These are phyloP conservation scores for Triticum urartu DNA, from an alignment of 176 grass and related monocot species.

Conservation along the genomic window DNA sequence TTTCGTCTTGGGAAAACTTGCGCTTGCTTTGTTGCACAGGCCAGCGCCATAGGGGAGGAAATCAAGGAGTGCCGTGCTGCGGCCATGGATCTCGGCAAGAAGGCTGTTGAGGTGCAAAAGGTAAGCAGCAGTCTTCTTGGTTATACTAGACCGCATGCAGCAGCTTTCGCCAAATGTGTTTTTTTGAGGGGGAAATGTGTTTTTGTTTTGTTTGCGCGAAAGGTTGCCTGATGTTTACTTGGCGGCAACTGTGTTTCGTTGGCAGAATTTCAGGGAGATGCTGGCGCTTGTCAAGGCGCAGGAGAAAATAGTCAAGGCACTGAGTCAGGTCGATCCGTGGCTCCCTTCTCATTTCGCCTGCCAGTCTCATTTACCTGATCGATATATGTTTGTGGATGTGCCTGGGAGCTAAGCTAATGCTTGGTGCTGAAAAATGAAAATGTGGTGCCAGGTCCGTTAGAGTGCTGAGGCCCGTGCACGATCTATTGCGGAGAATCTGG, in stretches of 20 bases:
- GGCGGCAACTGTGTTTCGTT: not conserved
- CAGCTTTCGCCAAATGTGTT: not conserved
- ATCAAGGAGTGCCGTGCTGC: slow-evolving; percentile 78
- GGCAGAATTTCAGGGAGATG: slow-evolving; percentile 57
- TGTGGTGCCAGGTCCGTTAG: slow-evolving; percentile 31
- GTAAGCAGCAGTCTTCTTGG: slow-evolving; percentile 17
- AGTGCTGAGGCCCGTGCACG: slow-evolving; percentile 48
- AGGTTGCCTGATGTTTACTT: not conserved
- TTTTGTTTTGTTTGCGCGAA: too few species aligned
- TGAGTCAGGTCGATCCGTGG: not conserved
- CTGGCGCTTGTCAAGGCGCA: slow-evolving; percentile 45
- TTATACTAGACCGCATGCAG: not conserved
- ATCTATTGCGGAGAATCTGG: slow-evolving; percentile 21
- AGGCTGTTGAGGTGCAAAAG: slow-evolving; percentile 62
- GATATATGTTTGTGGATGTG: not conserved
- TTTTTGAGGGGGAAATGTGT: not conserved
- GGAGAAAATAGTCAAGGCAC: slow-evolving; percentile 50
- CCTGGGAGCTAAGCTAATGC: not conserved
- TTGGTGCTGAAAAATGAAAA: not conserved
- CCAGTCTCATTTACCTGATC: not conserved
- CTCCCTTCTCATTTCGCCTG: not conserved
- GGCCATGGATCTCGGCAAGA: slow-evolving; percentile 82
- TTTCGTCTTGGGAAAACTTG: not conserved
- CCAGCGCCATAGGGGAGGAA: slow-evolving; percentile 52
- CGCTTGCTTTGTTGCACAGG: slow-evolving; percentile 27